These are phyloP conservation scores for Achaetomium macrosporum DNA, from an alignment of 2,329 filamentous ascomycete genomes.

Conservation along the genomic window DNA sequence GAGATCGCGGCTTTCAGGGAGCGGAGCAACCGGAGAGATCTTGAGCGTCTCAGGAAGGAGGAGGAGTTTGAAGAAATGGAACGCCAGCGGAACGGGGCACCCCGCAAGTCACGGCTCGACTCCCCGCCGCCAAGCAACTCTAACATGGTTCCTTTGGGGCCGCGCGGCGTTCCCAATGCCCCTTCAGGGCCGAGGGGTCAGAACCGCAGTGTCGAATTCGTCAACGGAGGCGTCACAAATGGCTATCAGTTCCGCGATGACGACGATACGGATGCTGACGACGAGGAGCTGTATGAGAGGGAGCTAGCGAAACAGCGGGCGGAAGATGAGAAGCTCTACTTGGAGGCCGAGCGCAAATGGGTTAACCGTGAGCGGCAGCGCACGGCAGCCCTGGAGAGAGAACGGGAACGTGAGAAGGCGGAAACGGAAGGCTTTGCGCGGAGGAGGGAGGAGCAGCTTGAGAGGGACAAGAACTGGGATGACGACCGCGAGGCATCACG, in stretches of 20 bases:
- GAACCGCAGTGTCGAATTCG: constrained; percentile 62
- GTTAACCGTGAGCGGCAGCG: constrained; percentile 79
- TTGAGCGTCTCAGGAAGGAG: constrained; percentile 80
- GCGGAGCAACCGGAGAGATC: constrained; percentile 77
- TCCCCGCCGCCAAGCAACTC: constrained; percentile 61
- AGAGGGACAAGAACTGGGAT: constrained; percentile 65
- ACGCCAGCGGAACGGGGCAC: constrained; percentile 61
- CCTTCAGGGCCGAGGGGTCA: constrained; percentile 62
- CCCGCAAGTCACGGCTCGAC: constrained; percentile 60
- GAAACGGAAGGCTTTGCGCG: constrained; percentile 62
- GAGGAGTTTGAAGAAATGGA: constrained; percentile 90
- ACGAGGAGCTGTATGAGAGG: constrained; percentile 75
- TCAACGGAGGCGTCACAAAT: constrained; percentile 69
- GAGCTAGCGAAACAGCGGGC: constrained; percentile 64
- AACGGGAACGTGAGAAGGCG: constrained; percentile 71
- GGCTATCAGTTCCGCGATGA: constrained; percentile 63
- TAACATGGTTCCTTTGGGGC: constrained; percentile 73
- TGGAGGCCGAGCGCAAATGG: constrained; percentile 86
- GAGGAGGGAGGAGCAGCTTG: constrained; percentile 64
- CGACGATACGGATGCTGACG: constrained; percentile 80
- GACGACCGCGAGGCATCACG: constrained; percentile 75
- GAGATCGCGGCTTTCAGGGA: constrained; percentile 95
- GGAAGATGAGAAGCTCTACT: constrained; percentile 73
- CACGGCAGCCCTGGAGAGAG: constrained; percentile 77
- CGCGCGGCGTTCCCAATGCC: constrained; percentile 64